Percentiles rank a stretch among this genome's conserved stretches.
Evolutionary conservation across 257 asterid species (phyloP).

Genomic region (Capsicum rhomboideum): DNA sequence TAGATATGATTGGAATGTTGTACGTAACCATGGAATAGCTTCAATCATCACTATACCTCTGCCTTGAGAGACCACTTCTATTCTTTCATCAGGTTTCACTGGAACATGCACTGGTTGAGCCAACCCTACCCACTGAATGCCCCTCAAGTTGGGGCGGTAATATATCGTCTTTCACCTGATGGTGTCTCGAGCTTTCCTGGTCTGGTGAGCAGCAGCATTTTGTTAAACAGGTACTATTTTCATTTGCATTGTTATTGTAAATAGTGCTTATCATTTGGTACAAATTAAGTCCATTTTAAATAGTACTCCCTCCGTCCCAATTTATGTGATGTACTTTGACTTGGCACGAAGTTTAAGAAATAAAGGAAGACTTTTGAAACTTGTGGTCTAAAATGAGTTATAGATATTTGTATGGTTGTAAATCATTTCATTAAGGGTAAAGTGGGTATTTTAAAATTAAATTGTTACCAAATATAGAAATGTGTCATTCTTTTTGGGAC

Average conservation of each 20-base stretch:
- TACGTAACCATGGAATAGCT: constrained; percentile 43
- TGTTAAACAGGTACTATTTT: constrained; percentile 45
- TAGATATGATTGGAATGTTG: constrained; percentile 49
- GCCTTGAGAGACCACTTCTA: constrained; percentile 24
- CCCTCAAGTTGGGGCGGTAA: constrained; percentile 35
- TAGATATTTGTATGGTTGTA: too few species aligned
- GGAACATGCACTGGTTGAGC: constrained; percentile 30
- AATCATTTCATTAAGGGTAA: too few species aligned
- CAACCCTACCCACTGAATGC: constrained; percentile 44
- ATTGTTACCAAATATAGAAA: too few species aligned
- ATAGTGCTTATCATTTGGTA: background rate
- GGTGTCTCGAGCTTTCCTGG: constrained; percentile 34
- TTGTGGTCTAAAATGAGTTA: too few species aligned
- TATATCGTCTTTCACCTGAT: constrained; percentile 46
- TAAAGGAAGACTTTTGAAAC: too few species aligned
- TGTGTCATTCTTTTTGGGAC: too few species aligned
- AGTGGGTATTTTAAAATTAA: too few species aligned
- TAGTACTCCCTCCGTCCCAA: too few species aligned
- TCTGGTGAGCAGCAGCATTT: constrained; percentile 34
- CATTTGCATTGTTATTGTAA: background rate
- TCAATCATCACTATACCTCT: constrained; percentile 38
- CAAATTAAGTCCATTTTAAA: background rate
- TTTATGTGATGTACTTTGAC: too few species aligned
- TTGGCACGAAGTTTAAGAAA: too few species aligned
- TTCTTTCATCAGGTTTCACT: constrained; percentile 29